phyloP scores from a whole-genome alignment of 75 land plant species.

The Azolla pinnata region DNA sequence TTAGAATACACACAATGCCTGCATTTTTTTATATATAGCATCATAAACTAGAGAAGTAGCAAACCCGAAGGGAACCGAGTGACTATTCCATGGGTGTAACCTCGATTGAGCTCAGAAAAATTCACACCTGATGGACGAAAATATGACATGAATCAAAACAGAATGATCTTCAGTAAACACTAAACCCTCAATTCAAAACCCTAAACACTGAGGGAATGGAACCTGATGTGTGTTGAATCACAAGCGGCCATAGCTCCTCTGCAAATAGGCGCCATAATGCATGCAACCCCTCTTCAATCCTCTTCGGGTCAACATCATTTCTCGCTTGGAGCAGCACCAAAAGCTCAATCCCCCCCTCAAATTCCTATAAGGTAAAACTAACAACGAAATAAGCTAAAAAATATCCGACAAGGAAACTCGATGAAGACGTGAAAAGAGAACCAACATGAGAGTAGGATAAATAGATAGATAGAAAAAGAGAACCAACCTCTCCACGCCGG shows the following conservation, averaged over 20 bases:
- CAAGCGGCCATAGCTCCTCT: slow-evolving; percentile 33
- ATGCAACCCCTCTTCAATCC: slow-evolving; percentile 41
- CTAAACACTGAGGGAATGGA: background rate
- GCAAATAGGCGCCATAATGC: slow-evolving; percentile 30
- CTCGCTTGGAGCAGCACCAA: slow-evolving; percentile 51
- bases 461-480: too few relatives aligned
- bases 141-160: background rate
- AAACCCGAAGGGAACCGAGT: slow-evolving; percentile 73
- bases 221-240: slow-evolving; percentile 85
- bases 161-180: background rate
- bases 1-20: background rate
- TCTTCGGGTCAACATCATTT: slow-evolving; percentile 27
- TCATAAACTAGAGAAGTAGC: background rate
- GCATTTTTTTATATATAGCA: background rate
- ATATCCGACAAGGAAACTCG: background rate
- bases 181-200: background rate
- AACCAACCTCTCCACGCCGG: slow-evolving; percentile 82
- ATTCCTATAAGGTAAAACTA: slow-evolving; percentile 43
- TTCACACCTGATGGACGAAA: slow-evolving; percentile 37
- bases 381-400: slow-evolving; percentile 5
- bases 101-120: slow-evolving; percentile 30
- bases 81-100: slow-evolving; percentile 62
- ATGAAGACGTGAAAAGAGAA: too few relatives aligned
- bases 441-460: too few relatives aligned
- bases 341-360: slow-evolving; percentile 71